Evolutionary conservation across 805 yeast genomes (phyloP).

Genomic region (Kazachstania psychrophila): DNA sequence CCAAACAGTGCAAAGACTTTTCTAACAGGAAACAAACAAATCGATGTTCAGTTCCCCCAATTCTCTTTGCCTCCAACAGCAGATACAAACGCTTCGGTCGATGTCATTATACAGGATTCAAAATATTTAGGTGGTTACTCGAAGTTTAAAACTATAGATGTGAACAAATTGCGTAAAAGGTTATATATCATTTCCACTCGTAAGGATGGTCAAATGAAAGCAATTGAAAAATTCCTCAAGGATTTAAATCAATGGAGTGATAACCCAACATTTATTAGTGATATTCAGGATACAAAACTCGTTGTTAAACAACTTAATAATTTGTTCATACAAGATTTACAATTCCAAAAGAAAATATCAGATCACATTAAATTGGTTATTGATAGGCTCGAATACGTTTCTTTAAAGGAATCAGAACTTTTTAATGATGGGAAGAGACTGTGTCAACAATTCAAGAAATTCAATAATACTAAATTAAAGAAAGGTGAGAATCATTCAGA

Average conservation of each 20-base stretch:
- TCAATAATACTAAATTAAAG: constrained; percentile 12
- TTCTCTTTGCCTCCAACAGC: constrained; percentile 7
- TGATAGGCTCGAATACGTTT: constrained; percentile 17
- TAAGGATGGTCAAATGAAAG: constrained; percentile 1
- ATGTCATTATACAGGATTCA: no score
- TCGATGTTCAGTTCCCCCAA: constrained; percentile 7
- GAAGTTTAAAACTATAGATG: background rate
- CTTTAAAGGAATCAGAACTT: constrained; percentile 21
- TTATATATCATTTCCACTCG: constrained; percentile 1
- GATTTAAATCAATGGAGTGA: constrained; percentile 5
- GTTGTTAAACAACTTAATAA: constrained; percentile 14
- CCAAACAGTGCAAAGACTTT: constrained; percentile 21
- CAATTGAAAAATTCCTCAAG: constrained; percentile 1
- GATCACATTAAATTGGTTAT: constrained; percentile 11
- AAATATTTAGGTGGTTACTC: no score
- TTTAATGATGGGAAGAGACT: constrained; percentile 15
- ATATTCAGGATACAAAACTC: constrained; percentile 2
- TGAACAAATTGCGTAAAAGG: background rate
- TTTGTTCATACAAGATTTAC: constrained; percentile 18
- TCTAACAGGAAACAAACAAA: constrained; percentile 18
- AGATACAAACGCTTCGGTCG: no score
- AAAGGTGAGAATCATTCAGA: constrained; percentile 21
- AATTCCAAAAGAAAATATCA: constrained; percentile 17
- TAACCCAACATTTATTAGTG: constrained; percentile 1
- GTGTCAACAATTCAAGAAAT: constrained; percentile 13